phyloP scores from a whole-genome alignment of 768 basidiomycete species.

The Cystobasidiopsis lactophilus region DNA sequence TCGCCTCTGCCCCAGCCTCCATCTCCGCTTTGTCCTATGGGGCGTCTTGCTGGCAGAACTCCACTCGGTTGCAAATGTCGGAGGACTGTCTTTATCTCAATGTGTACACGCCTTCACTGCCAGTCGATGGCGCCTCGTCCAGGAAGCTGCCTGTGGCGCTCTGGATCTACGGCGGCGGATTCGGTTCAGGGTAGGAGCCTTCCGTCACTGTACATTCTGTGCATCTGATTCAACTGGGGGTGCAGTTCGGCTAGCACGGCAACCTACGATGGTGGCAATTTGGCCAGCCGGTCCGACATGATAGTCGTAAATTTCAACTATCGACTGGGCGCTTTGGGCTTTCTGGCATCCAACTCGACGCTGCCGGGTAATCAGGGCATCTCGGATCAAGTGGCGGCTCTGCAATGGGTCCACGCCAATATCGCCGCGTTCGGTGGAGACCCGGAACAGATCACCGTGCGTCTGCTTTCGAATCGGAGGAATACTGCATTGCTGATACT shows the following conservation, averaged over 20 bases:
- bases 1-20: constrained; percentile 19
- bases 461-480: neutral
- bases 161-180: constrained; percentile 32
- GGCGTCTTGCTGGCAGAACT: constrained; percentile 1
- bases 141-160: constrained; percentile 29
- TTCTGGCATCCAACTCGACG: neutral
- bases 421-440: constrained; percentile 44
- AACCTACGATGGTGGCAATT: constrained; percentile 10
- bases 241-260: neutral
- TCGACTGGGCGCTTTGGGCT: constrained; percentile 2
- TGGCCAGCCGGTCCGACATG: constrained; percentile 10
- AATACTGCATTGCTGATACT: neutral
- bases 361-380: constrained; percentile 34
- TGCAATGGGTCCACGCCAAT: constrained; percentile 41
- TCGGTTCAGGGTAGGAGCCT: constrained; percentile 5
- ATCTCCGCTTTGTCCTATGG: neutral
- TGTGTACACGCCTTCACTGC: constrained; percentile 28
- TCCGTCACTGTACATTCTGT: neutral
- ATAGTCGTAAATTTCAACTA: constrained; percentile 17
- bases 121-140: constrained; percentile 2
- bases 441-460: constrained; percentile 19
- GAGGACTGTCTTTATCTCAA: constrained; percentile 36
- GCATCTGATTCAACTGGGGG: neutral
- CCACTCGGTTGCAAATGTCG: neutral
- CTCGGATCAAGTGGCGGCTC: constrained; percentile 37